Evolutionary conservation across 306 rosid species (phyloP).

Genomic region (Vigna hirtella): DNA sequence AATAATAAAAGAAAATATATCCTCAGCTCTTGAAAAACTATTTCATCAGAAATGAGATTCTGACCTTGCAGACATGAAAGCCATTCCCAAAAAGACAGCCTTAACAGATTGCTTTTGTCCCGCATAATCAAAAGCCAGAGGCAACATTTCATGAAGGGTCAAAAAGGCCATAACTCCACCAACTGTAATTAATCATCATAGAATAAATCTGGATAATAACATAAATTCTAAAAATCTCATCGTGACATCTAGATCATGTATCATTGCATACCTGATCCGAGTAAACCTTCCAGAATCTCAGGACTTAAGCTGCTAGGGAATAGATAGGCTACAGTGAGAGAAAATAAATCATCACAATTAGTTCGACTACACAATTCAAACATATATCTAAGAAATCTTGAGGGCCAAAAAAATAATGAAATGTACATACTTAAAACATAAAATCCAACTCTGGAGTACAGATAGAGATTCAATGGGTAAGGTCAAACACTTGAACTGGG

Average conservation of each 20-base stretch:
- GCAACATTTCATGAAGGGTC: constrained; percentile 96
- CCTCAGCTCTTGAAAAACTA: constrained; percentile 29
- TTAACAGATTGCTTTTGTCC: constrained; percentile 92
- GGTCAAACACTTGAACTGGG: not conserved
- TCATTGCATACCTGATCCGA: constrained; percentile 78
- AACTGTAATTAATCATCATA: constrained; percentile 55
- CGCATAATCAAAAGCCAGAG: constrained; percentile 94
- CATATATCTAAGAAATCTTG: not conserved
- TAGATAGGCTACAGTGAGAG: constrained; percentile 71
- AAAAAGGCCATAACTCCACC: constrained; percentile 99
- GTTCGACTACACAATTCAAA: constrained; percentile 21
- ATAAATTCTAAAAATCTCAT: not conserved
- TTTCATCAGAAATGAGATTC: constrained; percentile 39
- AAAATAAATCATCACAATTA: constrained; percentile 34
- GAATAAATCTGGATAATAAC: constrained; percentile 11
- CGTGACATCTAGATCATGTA: constrained; percentile 23
- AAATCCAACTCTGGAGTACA: constrained; percentile 22
- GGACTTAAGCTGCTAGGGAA: constrained; percentile 92
- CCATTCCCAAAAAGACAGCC: constrained; percentile 97
- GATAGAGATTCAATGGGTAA: constrained; percentile 12
- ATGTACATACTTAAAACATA: constrained; percentile 20
- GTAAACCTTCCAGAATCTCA: constrained; percentile 93
- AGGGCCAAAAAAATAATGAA: not conserved
- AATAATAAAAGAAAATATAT: constrained; percentile 16
- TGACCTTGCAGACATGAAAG: constrained; percentile 98